These are phyloP conservation scores for Pyrrhoderma lamaoense DNA, from an alignment of 1,284 basidiomycete genomes.

Conservation along the genomic window DNA sequence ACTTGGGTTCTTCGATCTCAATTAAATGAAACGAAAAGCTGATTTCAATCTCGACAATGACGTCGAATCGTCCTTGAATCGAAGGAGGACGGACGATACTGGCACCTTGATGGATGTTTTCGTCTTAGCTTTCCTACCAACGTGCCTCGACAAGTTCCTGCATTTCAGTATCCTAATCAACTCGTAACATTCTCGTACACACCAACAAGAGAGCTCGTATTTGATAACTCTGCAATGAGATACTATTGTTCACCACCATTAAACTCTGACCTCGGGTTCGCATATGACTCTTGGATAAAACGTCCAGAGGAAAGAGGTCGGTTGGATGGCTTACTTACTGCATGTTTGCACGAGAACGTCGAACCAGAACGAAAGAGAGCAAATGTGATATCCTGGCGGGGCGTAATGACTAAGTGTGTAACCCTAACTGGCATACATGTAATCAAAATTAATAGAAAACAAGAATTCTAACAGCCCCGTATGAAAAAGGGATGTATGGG, in stretches of 20 bases:
- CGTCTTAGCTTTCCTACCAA: constrained; percentile 9
- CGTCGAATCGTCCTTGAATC: too few relatives aligned
- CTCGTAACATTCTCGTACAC: constrained; percentile 46
- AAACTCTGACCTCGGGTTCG: constrained; percentile 54
- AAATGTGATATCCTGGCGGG: constrained; percentile 75
- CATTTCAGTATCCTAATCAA: constrained; percentile 39
- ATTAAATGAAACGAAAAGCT: too few relatives aligned
- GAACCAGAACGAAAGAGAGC: constrained; percentile 30
- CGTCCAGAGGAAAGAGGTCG: constrained; percentile 57
- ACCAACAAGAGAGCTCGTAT: constrained; percentile 42
- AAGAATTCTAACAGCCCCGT: constrained; percentile 71
- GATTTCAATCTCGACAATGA: too few relatives aligned
- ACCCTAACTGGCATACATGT: constrained; percentile 9
- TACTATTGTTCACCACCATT: constrained; percentile 61
- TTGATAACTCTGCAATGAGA: constrained; percentile 58
- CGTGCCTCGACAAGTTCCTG: constrained; percentile 18
- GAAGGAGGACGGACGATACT: not conserved
- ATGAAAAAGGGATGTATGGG: constrained; percentile 76
- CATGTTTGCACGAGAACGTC: constrained; percentile 37
- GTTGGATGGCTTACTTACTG: constrained; percentile 58
- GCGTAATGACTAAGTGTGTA: constrained; percentile 85
- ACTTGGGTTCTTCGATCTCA: too few relatives aligned
- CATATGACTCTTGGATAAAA: constrained; percentile 62
- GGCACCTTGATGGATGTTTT: not conserved
- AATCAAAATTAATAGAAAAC: constrained; percentile 13